Evolutionary conservation across 164 flowering plant species (phyloP), one percentile per base, ranked within the genome.

Genomic region (Brasenia schreberi): DNA sequence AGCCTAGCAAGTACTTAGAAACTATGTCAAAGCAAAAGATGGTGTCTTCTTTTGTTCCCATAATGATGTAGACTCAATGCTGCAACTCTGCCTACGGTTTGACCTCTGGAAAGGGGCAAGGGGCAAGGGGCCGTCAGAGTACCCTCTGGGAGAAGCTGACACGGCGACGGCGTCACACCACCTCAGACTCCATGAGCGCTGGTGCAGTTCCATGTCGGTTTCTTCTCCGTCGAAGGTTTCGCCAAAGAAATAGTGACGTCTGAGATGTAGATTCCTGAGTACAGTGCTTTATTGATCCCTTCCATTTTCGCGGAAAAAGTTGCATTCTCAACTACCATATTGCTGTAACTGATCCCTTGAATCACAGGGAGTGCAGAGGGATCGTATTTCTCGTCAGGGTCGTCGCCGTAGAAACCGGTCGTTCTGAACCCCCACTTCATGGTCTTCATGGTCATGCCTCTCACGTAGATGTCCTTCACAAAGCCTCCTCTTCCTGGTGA

Each of bases 351-450:
- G 65, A 87, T 83, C 5, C 77, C 75, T 33, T 74, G 62, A n/a
- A 87, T 75, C 61, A 64, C 85, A 0, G 96, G 93, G 64, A 86
- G 16, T 4, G 96, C 93, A 0, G 83, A 82, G 0, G 81, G 84
- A 65, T 89, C 80, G 11, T 66, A 87, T 17, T 81, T 10, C 0
- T 63, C 69, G 64, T 87, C 93, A 0, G 93, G 70, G 59, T 85
- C 91, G 5, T 84, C 75, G 2, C 79, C 77, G 64, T 89, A 89
- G 19, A 79, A 69, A 1, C 91, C 96, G 0, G 75, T 75, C 82
- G 84, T 83, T 84, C 78, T 70, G 43, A 85, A 84, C 5, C 43
- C 86, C 81, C 79, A 83, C 71, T 84, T 89, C 87, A 87, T 87
- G 39, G 83, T 87, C 63, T 87, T 77, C 84, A 87, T 49, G 4